A percentile compares a stretch with the other conserved stretches of the same genome.
phyloP scores from a whole-genome alignment of 306 rosid genomes.

The Sicyos baderoa region DNA sequence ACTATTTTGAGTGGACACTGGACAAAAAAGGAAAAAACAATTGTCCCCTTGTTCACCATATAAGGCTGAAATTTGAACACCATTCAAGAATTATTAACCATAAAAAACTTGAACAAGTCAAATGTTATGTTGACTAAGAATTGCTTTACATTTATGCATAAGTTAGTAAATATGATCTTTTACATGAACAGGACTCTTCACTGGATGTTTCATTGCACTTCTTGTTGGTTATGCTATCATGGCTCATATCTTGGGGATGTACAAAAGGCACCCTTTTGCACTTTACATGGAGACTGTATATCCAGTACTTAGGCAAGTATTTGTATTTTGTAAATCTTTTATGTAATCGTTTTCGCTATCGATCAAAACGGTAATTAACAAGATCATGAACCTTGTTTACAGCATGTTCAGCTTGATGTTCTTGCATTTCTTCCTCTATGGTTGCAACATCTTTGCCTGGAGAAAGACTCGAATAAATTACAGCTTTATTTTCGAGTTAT shows the following conservation, averaged over 20 bases:
- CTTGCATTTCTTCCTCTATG: conserved; percentile 86
- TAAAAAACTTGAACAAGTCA: not conserved
- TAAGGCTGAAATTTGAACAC: not conserved
- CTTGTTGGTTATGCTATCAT: conserved; percentile 72
- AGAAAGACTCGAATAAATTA: conserved; percentile 81
- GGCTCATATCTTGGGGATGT: conserved; percentile 78
- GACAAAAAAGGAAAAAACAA: conserved; percentile 24
- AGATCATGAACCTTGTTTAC: conserved; percentile 28
- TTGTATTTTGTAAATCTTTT: conserved; percentile 8
- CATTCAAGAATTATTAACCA: conserved; percentile 6
- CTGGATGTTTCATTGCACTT: conserved; percentile 73
- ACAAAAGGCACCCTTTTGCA: conserved; percentile 44
- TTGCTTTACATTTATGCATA: not conserved
- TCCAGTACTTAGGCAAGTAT: conserved; percentile 78
- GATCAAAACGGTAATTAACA: conserved; percentile 8
- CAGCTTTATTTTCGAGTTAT: conserved; percentile 76
- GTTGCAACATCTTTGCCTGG: conserved; percentile 91
- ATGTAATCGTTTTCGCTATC: not conserved
- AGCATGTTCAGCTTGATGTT: conserved; percentile 94
- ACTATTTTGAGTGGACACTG: conserved; percentile 34
- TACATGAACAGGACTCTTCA: conserved; percentile 56
- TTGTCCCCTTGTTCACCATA: conserved; percentile 33
- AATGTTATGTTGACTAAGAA: not conserved
- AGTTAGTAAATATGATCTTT: not conserved
- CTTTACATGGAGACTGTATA: conserved; percentile 89